Evolutionary conservation across 257 asterid genomes (phyloP), one percentile per base, ranked within the genome.

Genomic region (Rehmannia glutinosa): DNA sequence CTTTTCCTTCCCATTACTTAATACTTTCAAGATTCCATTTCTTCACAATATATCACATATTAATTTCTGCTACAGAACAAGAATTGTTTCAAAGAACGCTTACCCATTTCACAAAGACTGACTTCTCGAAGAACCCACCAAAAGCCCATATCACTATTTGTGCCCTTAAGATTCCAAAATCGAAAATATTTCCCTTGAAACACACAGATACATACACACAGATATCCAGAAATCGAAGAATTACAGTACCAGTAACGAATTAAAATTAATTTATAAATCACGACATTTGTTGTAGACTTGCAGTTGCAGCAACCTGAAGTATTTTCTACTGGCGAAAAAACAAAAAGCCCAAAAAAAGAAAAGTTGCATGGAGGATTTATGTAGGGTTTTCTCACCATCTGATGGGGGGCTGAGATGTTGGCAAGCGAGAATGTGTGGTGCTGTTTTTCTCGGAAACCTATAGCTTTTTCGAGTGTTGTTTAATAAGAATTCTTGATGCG

Each of bases 321-420:
- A 33, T 51, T 45, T 8, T n/a, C n/a, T 47, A 46, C 30, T 53
- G 66, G 46, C 5, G 13, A 41, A 7, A 24, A 45, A 57, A 19
- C 5, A 58, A 8, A 27, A 17, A 32, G 12, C 8, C 9, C 0
- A 54, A 3, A 11, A 51, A 8, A 33, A 53, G 1, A 64, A 63
- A 32, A 54, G 4, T 13, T 21, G 24, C 17, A 4, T 5, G 17
- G 13, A 27, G 10, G 36, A 46, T 2, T 43, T 27, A 27, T 35
- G n/a, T n/a, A n/a, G 69, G 73, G 76, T 43, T 56, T 69, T 20
- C 80, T 75, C 73, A 75, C 80, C 76, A 70, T 57, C 73, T 39
- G 73, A 73, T 75, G n/a, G n/a, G 66, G 73, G 73, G 65, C 75
- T 55, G 53, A 19, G 42, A 61, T 23, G 68, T 25, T 55, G 79